Conservation (phyloP, 495 filamentous ascomycete species). For the Letharia columbiana region DNA sequence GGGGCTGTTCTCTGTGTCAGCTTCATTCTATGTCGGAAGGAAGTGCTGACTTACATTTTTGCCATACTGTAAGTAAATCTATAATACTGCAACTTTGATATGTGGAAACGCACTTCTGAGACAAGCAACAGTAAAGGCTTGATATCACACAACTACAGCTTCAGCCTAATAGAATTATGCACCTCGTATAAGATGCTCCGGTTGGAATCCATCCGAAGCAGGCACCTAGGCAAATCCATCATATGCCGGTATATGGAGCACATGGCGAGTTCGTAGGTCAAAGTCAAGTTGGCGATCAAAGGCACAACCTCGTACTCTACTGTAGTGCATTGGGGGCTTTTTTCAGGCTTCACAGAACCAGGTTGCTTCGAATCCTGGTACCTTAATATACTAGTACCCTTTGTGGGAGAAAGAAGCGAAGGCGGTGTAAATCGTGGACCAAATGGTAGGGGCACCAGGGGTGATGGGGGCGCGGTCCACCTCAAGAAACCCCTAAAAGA, state of each 20-base stretch:
- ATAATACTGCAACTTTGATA: too few relatives aligned
- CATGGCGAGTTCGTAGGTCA: neutral
- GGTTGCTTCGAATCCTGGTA: neutral
- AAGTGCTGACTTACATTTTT: neutral
- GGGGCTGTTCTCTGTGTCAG: neutral
- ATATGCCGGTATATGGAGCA: neutral
- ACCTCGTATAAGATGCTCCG: neutral
- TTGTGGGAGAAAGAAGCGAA: neutral
- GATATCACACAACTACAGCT: too few relatives aligned
- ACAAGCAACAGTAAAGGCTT: too few relatives aligned
- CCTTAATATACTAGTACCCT: neutral
- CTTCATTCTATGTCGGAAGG: neutral
- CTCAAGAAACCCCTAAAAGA: neutral
- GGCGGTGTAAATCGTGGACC: neutral
- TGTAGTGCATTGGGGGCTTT: too few relatives aligned
- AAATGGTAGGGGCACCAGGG: neutral
- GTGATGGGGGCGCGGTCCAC: neutral
- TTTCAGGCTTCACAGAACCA: too few relatives aligned
- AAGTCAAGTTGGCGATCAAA: too few relatives aligned
- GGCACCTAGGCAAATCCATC: neutral
- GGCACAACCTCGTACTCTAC: too few relatives aligned
- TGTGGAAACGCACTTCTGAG: too few relatives aligned
- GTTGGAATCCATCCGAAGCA: neutral
- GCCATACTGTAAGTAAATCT: neutral
- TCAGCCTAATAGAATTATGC: neutral